Evolutionary conservation across 2,329 filamentous ascomycete species (phyloP), one percentile per base, ranked within the genome.

Genomic region (Penicillium aurantiogriseum): DNA sequence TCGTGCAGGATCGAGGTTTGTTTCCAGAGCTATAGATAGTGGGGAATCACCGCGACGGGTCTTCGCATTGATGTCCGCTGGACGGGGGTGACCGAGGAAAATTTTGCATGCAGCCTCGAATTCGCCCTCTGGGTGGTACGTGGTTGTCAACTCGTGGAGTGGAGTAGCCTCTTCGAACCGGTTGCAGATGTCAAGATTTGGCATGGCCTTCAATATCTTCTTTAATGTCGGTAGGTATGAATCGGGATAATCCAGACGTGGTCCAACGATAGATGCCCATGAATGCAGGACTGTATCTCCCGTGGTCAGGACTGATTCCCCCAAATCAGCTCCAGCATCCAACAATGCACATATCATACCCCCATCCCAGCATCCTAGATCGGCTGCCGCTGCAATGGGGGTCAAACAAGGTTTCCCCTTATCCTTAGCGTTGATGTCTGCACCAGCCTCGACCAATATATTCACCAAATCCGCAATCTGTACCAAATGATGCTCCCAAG

Each of bases 261-360:
- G 61, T 10, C 58, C 64, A 1, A 58, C 55, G 33, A 63, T 64
- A 5, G 59, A 61, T 5, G 57, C 63, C 67, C 68, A 70, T 27
- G 42, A 47, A 57, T 69, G 68, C 2, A 70, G 62, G 1, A 69
- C 64, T 59, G 68, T 61, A 57, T 67, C 59, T 19, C 61, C 57
- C 4, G 47, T 57, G 1, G 53, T 35, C 13, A 61, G 48, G 2
- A 52, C 46, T 10, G 62, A 62, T 13, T 56, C 44, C 27, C 59
- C 50, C 5, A 65, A 33, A 52, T 66, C 63, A 3, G 68, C 67
- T 36, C 65, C 65, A 25, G 61, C 50, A 2, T 53, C 53, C 21
- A 67, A 23, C 13, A 70, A 44, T 11, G 66, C 67, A 48, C 54
- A 62, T 15, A 67, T 63, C 5, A 60, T 54, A n/a, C 67, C 67